These are phyloP conservation scores for Tetrastigma voinierianum DNA, from an alignment of 164 flowering plant species.

Conservation along the genomic window DNA sequence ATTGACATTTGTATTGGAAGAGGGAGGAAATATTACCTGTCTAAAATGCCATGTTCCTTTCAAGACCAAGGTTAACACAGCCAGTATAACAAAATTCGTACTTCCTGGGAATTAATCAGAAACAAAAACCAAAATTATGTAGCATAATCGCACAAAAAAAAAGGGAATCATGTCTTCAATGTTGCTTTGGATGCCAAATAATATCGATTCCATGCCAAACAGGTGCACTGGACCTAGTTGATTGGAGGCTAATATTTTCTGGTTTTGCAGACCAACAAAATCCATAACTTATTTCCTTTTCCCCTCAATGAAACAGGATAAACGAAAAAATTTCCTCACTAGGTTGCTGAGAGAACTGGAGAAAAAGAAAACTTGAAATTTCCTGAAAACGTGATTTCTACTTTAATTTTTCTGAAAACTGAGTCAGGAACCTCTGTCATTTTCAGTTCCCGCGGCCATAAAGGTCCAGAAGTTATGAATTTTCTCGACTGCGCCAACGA, in stretches of 20 bases:
- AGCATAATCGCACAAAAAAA: no score
- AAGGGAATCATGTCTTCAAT: not conserved
- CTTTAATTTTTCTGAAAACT: no score
- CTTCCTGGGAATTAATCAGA: constrained; percentile 46
- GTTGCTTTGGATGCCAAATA: no score
- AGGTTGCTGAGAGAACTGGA: not conserved
- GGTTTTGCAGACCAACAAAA: not conserved
- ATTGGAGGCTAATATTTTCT: not conserved
- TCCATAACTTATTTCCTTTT: not conserved
- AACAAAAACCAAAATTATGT: not conserved
- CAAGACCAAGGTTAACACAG: constrained; percentile 65
- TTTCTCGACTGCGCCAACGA: not conserved
- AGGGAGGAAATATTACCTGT: constrained; percentile 50
- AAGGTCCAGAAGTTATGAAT: no score
- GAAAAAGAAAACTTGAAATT: not conserved
- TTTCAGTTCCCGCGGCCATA: no score
- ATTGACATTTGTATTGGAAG: not conserved
- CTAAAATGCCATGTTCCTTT: constrained; percentile 85
- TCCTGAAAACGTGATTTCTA: no score
- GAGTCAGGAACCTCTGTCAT: no score
- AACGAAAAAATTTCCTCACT: not conserved
- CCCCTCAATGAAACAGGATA: not conserved
- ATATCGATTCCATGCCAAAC: not conserved
- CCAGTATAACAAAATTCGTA: constrained; percentile 79
- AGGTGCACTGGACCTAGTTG: not conserved